Evolutionary conservation across 2,329 filamentous ascomycete genomes (phyloP), one percentile per base, ranked within the genome.

Genomic region (Chaetomium strumarium): DNA sequence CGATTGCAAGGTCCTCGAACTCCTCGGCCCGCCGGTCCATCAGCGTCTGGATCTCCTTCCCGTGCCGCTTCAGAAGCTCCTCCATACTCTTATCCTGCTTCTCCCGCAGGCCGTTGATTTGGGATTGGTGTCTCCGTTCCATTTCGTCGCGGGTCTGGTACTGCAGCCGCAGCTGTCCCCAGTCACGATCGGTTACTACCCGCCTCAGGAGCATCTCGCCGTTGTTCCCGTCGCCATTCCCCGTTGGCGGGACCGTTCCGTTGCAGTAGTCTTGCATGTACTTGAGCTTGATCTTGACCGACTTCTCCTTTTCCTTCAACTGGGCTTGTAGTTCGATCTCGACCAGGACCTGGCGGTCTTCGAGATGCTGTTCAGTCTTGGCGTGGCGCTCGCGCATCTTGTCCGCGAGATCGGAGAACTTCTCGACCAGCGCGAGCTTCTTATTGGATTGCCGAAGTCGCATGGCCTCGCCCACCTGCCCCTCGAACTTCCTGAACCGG

Each of bases 191-290:
- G 2, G 81, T 85, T 14, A 85, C 79, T 14, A 85, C 79, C 1
- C 75, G 67, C 8, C 81, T 70, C 1, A 70, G 68, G 3, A 78
- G 77, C 65, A 77, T 71, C 3, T 64, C 46, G 24, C 57, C 50
- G 24, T 49, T 34, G 33, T 14, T 43, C 5, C 17, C n/a, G 0
- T 47, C 37, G 20, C 39, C 58, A 12, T 24, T 59, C 1, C 20
- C 65, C 70, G 31, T 71, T 6, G 14, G 17, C 70, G 4, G 76
- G 1, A 79, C 66, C 4, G 10, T 13, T 10, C 75, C 75, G 54
- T 80, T 74, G 60, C 81, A 84, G 63, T 85, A 85, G 6, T 80
- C 81, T 60, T 85, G 81, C 81, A 85, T 85, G 58, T 85, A 77
- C 62, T 76, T 77, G n/a, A 85, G 68, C 13, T 80, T 75, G 36